Base-by-base conservation (phyloP, 257 asterid genomes). In the Cinchona pubescens region DNA sequence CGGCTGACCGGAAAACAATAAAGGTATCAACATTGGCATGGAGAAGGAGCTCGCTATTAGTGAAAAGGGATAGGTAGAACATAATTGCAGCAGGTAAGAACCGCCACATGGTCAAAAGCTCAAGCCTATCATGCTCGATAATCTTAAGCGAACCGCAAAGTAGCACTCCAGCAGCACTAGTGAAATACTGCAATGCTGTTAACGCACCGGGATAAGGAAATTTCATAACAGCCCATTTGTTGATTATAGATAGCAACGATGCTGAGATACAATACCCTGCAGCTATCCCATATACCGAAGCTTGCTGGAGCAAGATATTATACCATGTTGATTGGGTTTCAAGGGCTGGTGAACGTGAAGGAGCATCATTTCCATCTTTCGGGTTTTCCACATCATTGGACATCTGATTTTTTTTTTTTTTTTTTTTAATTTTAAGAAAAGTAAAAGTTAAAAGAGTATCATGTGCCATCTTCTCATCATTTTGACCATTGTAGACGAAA, bases 221-320 rank as follows among this genome's bases (percentile, higher is more conserved):
- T 83, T 86, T 94, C 98, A 92, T 94, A 35, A 94, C 86, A 29
- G 98, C 97, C 98, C 97, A 94, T 86, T 94, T 92, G 75, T 92
- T 94, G 81, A 94, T 94, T 82, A 94, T 94, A 23, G 97, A 89
- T 9, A 94, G 89, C 72, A 94, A 77, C 4, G 97, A 90, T 38
- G 97, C 98, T 10, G 98, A 92, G 58, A 94, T 19, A 83, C 97
- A 92, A 79, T 94, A 92, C 25, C 97, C 98, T n/a, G 89, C 94
- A 21, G 98, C 97, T 37, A 94, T 69, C 55, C 98, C 98, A 74
- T 94, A 94, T 25, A 92, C 85, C 0, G 97, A 58, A 12, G 83
- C 95, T 60, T 89, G 96, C 67, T 84, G 94, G 83, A 89, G 81
- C 65, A 94, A 77, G 79, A 59, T 60, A 75, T 75, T 18, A 42